Evolutionary conservation across 352 stramenopile genomes (phyloP).

Genomic region (Phytophthora pisi): DNA sequence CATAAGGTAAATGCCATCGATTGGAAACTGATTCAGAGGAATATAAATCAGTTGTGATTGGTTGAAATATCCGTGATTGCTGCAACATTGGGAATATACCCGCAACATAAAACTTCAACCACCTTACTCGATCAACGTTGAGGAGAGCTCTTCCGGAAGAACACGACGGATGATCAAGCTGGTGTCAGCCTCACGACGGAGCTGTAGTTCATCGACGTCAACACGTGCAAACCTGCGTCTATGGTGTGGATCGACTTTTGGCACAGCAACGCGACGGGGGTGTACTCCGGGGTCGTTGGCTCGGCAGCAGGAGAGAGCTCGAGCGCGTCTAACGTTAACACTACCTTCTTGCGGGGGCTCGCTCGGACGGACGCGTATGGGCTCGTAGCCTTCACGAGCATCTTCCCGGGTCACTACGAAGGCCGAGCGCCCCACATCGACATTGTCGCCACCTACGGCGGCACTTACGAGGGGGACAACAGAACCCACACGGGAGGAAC

Average conservation of each 20-base stretch:
- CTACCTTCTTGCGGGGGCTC: not conserved
- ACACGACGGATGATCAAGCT: constrained; percentile 3
- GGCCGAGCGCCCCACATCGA: not conserved
- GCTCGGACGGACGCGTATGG: not conserved
- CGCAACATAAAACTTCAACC: too few species aligned
- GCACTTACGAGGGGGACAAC: not conserved
- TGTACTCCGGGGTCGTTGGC: not conserved
- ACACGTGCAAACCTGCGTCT: constrained; percentile 11
- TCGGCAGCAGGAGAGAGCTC: not conserved
- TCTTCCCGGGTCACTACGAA: not conserved
- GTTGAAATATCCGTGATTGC: too few species aligned
- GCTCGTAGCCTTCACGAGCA: not conserved
- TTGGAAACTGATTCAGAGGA: too few species aligned
- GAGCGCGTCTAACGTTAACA: not conserved
- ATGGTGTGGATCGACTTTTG: constrained; percentile 19
- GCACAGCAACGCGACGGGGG: constrained; percentile 12
- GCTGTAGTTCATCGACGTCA: constrained; percentile 24
- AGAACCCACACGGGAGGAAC: not conserved
- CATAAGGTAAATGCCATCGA: too few species aligned
- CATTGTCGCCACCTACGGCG: not conserved
- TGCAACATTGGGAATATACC: too few species aligned
- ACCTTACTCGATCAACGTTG: too few species aligned
- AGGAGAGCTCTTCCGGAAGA: constrained; percentile 12
- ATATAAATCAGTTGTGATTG: too few species aligned
- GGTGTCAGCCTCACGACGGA: constrained; percentile 16